A percentile compares a stretch with the other conserved stretches of the same genome.
Evolutionary conservation across 179 eudicot species (phyloP).

Genomic region (Gypsophila paniculata): DNA sequence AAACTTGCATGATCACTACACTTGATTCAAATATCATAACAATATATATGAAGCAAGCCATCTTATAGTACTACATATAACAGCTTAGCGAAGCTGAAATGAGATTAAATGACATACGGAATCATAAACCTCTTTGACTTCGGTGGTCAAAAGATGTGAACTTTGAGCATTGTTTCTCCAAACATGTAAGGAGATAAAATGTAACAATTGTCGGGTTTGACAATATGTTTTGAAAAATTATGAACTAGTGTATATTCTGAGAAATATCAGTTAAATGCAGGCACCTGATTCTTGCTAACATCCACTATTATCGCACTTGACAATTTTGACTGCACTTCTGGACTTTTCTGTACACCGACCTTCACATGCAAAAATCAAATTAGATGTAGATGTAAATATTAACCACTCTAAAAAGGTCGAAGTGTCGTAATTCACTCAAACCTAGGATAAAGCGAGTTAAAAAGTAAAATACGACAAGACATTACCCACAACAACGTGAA

Average conservation of each 20-base stretch:
- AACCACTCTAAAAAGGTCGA: background rate
- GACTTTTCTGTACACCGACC: slow-evolving; percentile 88
- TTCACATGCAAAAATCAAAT: slow-evolving; percentile 33
- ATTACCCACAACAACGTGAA: background rate
- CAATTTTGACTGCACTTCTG: slow-evolving; percentile 78
- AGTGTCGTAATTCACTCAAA: background rate
- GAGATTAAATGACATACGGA: background rate
- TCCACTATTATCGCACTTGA: slow-evolving; percentile 73
- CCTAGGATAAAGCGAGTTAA: background rate
- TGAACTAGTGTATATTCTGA: too few species aligned
- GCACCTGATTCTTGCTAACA: slow-evolving; percentile 85
- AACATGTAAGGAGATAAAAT: too few species aligned
- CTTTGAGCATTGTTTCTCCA: too few species aligned
- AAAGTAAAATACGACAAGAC: slow-evolving; percentile 6
- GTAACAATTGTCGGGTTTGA: too few species aligned
- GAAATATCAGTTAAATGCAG: slow-evolving; percentile 1
- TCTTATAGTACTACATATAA: background rate
- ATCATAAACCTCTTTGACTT: background rate
- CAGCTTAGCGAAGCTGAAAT: background rate
- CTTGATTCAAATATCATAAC: background rate
- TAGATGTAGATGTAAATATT: slow-evolving; percentile 14
- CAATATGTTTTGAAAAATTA: too few species aligned
- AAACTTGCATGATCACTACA: background rate
- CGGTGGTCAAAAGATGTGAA: too few species aligned
- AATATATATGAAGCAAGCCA: background rate